These are phyloP conservation scores for Plantago ovata DNA, from an alignment of 257 asterid genomes.

Conservation along the genomic window DNA sequence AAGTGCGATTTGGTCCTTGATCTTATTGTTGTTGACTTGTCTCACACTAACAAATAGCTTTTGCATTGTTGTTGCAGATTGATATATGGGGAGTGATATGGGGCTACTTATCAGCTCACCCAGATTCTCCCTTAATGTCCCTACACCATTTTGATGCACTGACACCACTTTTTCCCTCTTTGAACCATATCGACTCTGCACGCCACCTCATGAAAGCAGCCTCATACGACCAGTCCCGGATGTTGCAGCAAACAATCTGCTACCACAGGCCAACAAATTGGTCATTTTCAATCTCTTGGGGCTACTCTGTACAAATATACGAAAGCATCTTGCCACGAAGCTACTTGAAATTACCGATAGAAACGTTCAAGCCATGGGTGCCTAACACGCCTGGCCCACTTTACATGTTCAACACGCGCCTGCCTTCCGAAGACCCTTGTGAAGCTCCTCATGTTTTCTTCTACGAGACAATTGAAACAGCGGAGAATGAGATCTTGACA, in stretches of 20 bases:
- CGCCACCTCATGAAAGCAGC: constrained; percentile 49
- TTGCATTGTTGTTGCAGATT: constrained; percentile 22
- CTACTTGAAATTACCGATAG: constrained; percentile 36
- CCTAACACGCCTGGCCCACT: constrained; percentile 29
- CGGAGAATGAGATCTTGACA: constrained; percentile 17
- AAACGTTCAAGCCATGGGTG: constrained; percentile 45
- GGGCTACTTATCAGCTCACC: constrained; percentile 55
- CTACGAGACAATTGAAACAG: constrained; percentile 19
- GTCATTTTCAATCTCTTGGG: constrained; percentile 59
- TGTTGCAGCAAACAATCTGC: constrained; percentile 54
- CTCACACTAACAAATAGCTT: no score
- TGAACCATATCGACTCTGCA: constrained; percentile 30
- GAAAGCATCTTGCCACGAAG: constrained; percentile 40
- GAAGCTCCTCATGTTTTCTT: constrained; percentile 55
- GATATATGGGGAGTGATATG: constrained; percentile 55
- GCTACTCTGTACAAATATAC: constrained; percentile 39
- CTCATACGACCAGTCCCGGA: constrained; percentile 37
- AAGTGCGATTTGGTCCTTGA: no score
- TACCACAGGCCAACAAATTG: constrained; percentile 33
- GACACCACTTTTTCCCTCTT: constrained; percentile 39
- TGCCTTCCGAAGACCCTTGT: constrained; percentile 34
- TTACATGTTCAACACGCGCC: constrained; percentile 55
- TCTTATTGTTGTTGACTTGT: background rate
- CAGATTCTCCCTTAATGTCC: constrained; percentile 37
- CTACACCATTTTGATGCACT: constrained; percentile 57